These are phyloP conservation scores for Lactifluus hygrophoroides DNA, from an alignment of 768 basidiomycete genomes.

Conservation along the genomic window DNA sequence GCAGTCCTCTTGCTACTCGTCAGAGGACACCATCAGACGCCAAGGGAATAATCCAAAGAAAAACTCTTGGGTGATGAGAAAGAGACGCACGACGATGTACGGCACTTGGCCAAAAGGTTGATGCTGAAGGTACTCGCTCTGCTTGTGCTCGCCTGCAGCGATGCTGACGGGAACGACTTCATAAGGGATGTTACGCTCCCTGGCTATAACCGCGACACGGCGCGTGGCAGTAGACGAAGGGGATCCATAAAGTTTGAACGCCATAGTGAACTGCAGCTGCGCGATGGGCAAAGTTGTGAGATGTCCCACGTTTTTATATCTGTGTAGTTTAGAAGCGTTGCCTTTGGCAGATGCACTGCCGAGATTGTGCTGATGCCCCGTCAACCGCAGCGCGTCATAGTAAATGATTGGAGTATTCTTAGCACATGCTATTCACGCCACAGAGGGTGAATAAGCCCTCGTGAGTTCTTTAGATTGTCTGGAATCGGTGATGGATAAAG, in stretches of 20 bases:
- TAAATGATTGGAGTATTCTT: no score
- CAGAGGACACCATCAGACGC: not conserved
- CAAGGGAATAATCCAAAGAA: no score
- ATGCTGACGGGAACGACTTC: not conserved
- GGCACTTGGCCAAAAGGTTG: constrained; percentile 17
- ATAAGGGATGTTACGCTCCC: constrained; percentile 7
- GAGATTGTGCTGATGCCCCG: no score
- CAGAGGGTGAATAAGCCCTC: no score
- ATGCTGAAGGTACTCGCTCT: not conserved
- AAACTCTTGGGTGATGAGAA: no score
- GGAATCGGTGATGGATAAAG: no score
- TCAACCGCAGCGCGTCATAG: no score
- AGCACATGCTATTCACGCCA: no score
- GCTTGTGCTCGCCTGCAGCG: not conserved
- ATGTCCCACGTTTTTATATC: no score
- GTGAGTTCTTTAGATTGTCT: no score
- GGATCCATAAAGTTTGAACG: not conserved
- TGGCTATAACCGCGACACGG: constrained; percentile 10
- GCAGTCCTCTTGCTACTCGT: constrained; percentile 23
- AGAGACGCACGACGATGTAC: not conserved
- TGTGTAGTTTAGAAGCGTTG: no score
- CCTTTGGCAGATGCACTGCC: no score
- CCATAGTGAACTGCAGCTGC: not conserved
- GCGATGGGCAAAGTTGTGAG: not conserved
- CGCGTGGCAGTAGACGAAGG: not conserved